Percentiles rank a stretch among this genome's conserved stretches.
Conservation (phyloP, 441 rosid genomes). For the Rhodomyrtus psidioides region DNA sequence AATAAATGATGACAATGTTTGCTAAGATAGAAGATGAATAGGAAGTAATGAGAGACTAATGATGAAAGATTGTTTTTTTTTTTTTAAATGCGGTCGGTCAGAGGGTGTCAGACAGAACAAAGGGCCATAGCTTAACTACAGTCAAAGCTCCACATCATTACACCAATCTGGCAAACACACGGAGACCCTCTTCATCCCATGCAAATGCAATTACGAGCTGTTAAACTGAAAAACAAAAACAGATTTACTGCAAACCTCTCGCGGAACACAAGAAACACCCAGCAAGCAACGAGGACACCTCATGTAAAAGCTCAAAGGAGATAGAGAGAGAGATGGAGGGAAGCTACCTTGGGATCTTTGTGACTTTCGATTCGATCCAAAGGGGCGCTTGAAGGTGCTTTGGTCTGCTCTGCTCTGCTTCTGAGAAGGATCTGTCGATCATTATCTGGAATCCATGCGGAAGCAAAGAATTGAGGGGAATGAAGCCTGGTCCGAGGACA, state of each 20-base stretch:
- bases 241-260: neutral
- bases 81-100: neutral
- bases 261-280: neutral
- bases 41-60: neutral
- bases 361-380: neutral
- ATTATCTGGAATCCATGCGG: neutral
- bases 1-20: conserved; percentile 4
- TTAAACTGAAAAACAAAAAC: neutral
- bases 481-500: conserved; percentile 63
- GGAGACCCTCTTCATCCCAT: neutral
- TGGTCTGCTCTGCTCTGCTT: neutral
- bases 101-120: neutral
- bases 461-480: conserved; percentile 43
- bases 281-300: neutral
- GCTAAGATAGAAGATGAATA: neutral
- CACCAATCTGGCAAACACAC: conserved; percentile 21
- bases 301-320: neutral
- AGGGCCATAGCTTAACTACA: neutral
- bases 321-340: neutral
- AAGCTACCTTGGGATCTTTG: neutral
- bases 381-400: neutral
- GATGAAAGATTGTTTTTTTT: neutral
- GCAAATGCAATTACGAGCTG: neutral
- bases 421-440: neutral
- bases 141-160: conserved; percentile 28